Percentiles rank a stretch among this genome's conserved stretches.
These are phyloP conservation scores for Gnetum montanum DNA, from an alignment of 75 land plant species.

Conservation along the genomic window DNA sequence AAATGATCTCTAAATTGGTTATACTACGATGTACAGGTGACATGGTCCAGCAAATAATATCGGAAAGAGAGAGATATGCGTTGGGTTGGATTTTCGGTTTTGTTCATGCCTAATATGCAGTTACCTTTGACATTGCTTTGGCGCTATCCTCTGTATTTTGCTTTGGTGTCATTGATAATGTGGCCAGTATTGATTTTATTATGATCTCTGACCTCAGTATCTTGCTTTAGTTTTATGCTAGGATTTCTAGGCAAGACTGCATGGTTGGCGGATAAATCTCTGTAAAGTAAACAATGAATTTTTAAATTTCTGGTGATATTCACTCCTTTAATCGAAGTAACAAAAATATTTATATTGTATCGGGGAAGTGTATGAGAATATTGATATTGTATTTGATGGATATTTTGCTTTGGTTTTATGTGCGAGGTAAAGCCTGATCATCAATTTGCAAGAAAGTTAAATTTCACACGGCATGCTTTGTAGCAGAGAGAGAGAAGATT, in stretches of 20 bases:
- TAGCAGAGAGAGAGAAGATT: too few species aligned
- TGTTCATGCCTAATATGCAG: neutral
- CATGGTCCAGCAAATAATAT: neutral
- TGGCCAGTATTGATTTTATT: neutral
- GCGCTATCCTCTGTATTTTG: too few species aligned
- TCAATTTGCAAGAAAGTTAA: too few species aligned
- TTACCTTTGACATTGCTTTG: too few species aligned
- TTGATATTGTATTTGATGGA: too few species aligned
- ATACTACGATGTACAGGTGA: neutral
- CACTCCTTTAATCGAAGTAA: too few species aligned
- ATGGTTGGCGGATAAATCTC: neutral
- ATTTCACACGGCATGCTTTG: too few species aligned
- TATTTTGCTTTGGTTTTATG: too few species aligned
- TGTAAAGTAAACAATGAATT: constrained; percentile 4
- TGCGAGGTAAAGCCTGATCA: too few species aligned
- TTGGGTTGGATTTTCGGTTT: neutral
- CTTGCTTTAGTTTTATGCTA: neutral
- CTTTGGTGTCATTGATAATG: neutral
- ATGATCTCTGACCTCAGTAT: neutral
- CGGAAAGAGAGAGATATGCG: too few species aligned
- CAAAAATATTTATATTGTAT: too few species aligned
- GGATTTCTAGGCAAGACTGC: neutral
- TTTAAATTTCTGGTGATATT: neutral
- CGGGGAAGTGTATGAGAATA: too few species aligned
- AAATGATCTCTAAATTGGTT: neutral